Conservation (phyloP, 345 rosid species). For the Cardamine chenopodiifolia region DNA sequence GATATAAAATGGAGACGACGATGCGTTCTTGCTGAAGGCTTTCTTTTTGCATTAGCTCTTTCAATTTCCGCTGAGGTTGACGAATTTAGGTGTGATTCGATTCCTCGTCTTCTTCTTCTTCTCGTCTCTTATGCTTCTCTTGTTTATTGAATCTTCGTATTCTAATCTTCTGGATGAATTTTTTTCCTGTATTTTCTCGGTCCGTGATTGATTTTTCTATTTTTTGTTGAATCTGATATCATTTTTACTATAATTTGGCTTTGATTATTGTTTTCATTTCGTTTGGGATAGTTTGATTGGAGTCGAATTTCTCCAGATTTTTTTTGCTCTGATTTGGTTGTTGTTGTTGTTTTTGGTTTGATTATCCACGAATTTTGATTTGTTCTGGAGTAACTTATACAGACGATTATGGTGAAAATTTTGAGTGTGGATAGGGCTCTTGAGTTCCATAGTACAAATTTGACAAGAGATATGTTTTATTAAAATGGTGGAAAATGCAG, state of each 20-base stretch:
- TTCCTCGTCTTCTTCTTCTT: background rate
- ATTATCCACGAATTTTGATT: background rate
- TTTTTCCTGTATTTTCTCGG: background rate
- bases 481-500: background rate
- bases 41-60: background rate
- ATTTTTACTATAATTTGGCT: background rate
- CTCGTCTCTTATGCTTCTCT: background rate
- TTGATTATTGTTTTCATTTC: background rate
- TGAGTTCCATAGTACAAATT: background rate
- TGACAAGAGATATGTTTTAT: background rate
- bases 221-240: background rate
- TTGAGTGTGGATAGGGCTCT: background rate
- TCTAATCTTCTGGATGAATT: background rate
- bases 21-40: conserved; percentile 6
- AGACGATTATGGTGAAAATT: background rate
- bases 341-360: background rate
- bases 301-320: background rate
- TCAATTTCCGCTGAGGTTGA: background rate
- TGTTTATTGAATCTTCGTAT: background rate
- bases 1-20: conserved; percentile 31
- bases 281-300: background rate
- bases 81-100: conserved; percentile 32
- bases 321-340: conserved; percentile 14
- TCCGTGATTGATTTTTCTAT: background rate
- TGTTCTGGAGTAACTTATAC: background rate